Evolutionary conservation across 2,329 filamentous ascomycete genomes (phyloP).

Genomic region (Aureobasidium zeae): DNA sequence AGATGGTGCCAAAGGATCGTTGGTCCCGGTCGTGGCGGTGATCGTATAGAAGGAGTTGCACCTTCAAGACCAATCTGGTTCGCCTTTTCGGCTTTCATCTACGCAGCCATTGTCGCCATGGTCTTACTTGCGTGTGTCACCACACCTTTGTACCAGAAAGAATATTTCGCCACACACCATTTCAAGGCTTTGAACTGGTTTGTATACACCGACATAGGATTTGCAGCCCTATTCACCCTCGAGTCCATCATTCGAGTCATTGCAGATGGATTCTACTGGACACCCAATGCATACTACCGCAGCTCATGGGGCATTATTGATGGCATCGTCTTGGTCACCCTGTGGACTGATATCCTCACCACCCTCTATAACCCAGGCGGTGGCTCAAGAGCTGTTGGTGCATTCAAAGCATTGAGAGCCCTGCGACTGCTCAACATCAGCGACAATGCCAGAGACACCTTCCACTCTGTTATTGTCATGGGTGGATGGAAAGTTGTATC

Average conservation of each 20-base stretch:
- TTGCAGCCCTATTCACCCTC: constrained; percentile 74
- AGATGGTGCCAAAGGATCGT: constrained; percentile 81
- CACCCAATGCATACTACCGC: constrained; percentile 92
- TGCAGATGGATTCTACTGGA: constrained; percentile 92
- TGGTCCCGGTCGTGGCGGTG: constrained; percentile 76
- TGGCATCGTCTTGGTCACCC: constrained; percentile 76
- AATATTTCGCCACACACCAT: constrained; percentile 59
- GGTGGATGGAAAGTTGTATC: constrained; percentile 91
- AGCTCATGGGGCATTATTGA: constrained; percentile 97
- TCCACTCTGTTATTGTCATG: constrained; percentile 90
- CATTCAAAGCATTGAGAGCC: constrained; percentile 92
- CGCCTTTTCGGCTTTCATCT: constrained; percentile 84
- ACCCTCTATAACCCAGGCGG: constrained; percentile 72
- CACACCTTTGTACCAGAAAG: constrained; percentile 85
- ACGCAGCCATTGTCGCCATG: constrained; percentile 91
- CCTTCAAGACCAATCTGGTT: constrained; percentile 91
- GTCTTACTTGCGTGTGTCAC: constrained; percentile 92
- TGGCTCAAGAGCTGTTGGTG: constrained; percentile 82
- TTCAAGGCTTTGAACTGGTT: constrained; percentile 76
- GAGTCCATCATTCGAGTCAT: constrained; percentile 89
- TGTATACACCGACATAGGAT: constrained; percentile 84
- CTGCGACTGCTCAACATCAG: constrained; percentile 88
- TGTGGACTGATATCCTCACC: constrained; percentile 90
- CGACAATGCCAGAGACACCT: constrained; percentile 89
- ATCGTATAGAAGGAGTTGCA: constrained; percentile 80